Conservation (phyloP, 2,329 filamentous ascomycete genomes). For the Penicillium crustosum region DNA sequence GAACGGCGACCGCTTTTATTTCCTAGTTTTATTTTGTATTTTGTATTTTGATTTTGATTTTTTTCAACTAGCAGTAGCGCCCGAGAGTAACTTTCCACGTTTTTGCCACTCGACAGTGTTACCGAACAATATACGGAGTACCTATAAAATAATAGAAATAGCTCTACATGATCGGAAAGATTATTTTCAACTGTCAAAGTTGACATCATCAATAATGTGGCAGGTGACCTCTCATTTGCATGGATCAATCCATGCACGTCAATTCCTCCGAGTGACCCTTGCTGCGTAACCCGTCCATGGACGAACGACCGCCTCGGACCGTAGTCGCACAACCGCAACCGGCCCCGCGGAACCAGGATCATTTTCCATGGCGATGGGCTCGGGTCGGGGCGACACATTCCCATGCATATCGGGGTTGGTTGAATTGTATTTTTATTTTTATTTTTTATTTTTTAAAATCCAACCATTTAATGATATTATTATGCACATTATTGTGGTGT, state of each 20-base stretch:
- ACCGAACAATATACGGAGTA: background rate
- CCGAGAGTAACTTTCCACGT: slow-evolving; percentile 1
- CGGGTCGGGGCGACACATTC: slow-evolving; percentile 24
- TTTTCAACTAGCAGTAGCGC: slow-evolving; percentile 1
- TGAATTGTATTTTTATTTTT: background rate
- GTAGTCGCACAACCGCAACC: slow-evolving; percentile 35
- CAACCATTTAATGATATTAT: background rate
- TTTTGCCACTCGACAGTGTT: background rate
- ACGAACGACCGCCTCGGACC: slow-evolving; percentile 35
- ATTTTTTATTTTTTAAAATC: background rate
- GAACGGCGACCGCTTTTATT: slow-evolving; percentile 10
- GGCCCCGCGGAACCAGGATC: slow-evolving; percentile 29
- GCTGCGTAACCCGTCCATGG: slow-evolving; percentile 14
- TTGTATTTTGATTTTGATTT: background rate
- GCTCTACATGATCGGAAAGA: background rate
- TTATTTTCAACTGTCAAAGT: background rate
- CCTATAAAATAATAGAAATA: background rate
- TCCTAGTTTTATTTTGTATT: background rate
- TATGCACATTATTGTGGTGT: background rate
- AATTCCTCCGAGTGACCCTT: slow-evolving; percentile 15
- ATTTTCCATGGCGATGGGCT: slow-evolving; percentile 27
- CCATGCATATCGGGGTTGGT: slow-evolving; percentile 4
- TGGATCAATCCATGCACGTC: slow-evolving; percentile 16
- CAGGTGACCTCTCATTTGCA: slow-evolving; percentile 13
- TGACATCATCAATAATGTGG: slow-evolving; percentile 13